Evolutionary conservation across 2,329 filamentous ascomycete species (phyloP).

Genomic region (Fusarium chuoi): DNA sequence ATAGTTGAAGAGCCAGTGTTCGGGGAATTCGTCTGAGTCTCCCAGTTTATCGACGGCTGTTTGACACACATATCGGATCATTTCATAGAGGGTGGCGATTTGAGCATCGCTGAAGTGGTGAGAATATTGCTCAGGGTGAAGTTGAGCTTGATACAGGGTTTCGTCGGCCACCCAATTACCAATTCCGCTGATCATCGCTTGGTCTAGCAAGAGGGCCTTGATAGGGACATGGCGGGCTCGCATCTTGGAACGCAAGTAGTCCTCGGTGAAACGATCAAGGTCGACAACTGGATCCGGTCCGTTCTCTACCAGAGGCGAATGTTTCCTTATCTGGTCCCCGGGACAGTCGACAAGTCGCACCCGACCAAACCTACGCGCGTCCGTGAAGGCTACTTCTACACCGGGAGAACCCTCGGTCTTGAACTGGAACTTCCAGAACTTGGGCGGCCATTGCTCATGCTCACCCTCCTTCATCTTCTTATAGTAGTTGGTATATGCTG

Average conservation of each 20-base stretch:
- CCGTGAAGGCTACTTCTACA: slow-evolving; percentile 84
- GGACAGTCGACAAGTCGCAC: slow-evolving; percentile 85
- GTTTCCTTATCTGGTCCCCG: slow-evolving; percentile 77
- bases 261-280: slow-evolving; percentile 77
- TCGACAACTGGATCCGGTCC: slow-evolving; percentile 93
- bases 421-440: slow-evolving; percentile 87
- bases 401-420: slow-evolving; percentile 70
- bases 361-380: slow-evolving; percentile 80
- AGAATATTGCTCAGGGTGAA: slow-evolving; percentile 94
- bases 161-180: slow-evolving; percentile 99
- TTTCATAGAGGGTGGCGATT: slow-evolving; percentile 75
- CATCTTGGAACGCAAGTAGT: slow-evolving; percentile 79
- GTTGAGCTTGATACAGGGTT: slow-evolving; percentile 85
- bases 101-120: slow-evolving; percentile 80
- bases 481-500: slow-evolving; percentile 85
- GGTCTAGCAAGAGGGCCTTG: slow-evolving; percentile 89
- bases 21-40: slow-evolving; percentile 85
- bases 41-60: slow-evolving; percentile 81
- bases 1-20: slow-evolving; percentile 88
- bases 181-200: slow-evolving; percentile 88
- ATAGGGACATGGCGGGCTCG: slow-evolving; percentile 82
- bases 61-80: slow-evolving; percentile 81
- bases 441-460: slow-evolving; percentile 81
- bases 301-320: slow-evolving; percentile 86
- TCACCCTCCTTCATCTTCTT: slow-evolving; percentile 72